Evolutionary conservation across 2,329 filamentous ascomycete species (phyloP).

Genomic region (Colletotrichum sp.): DNA sequence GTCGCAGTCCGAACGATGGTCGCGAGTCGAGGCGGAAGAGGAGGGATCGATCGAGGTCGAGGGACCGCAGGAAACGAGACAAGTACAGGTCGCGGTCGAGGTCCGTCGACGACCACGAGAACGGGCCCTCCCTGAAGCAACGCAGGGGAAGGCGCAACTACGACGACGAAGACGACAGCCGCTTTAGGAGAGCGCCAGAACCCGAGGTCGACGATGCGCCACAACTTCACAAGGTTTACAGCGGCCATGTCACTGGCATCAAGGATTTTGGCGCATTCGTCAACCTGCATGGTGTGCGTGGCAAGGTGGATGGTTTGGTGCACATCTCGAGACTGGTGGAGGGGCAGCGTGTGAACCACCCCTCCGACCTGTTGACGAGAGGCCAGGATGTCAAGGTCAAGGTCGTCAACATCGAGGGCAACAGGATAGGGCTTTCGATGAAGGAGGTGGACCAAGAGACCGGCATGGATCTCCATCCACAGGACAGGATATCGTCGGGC

Average conservation of each 20-base stretch:
- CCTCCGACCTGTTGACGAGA: slow-evolving; percentile 81
- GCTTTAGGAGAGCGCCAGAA: slow-evolving; percentile 70
- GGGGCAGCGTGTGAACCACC: slow-evolving; percentile 87
- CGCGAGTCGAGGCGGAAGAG: slow-evolving; percentile 45
- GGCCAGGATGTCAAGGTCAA: slow-evolving; percentile 93
- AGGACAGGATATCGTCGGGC: slow-evolving; percentile 81
- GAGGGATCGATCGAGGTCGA: slow-evolving; percentile 45
- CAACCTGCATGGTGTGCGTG: slow-evolving; percentile 84
- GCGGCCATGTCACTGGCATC: slow-evolving; percentile 86
- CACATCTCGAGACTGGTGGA: slow-evolving; percentile 90
- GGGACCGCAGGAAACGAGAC: slow-evolving; percentile 42
- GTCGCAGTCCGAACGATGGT: slow-evolving; percentile 61
- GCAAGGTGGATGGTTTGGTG: slow-evolving; percentile 90
- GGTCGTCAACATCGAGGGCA: slow-evolving; percentile 83
- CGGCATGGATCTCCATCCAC: slow-evolving; percentile 81
- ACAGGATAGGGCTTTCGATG: slow-evolving; percentile 88
- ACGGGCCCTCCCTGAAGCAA: slow-evolving; percentile 28
- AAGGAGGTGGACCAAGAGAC: slow-evolving; percentile 94
- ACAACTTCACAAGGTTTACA: slow-evolving; percentile 84
- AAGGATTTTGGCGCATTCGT: slow-evolving; percentile 98
- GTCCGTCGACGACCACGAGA: slow-evolving; percentile 55
- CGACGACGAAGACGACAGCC: slow-evolving; percentile 55
- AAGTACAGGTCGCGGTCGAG: slow-evolving; percentile 41
- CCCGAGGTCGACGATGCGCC: slow-evolving; percentile 83
- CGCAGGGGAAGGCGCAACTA: slow-evolving; percentile 42